phyloP scores from a whole-genome alignment of 192 early-diverging fungal genomes.

The Backusella mclennaniae region DNA sequence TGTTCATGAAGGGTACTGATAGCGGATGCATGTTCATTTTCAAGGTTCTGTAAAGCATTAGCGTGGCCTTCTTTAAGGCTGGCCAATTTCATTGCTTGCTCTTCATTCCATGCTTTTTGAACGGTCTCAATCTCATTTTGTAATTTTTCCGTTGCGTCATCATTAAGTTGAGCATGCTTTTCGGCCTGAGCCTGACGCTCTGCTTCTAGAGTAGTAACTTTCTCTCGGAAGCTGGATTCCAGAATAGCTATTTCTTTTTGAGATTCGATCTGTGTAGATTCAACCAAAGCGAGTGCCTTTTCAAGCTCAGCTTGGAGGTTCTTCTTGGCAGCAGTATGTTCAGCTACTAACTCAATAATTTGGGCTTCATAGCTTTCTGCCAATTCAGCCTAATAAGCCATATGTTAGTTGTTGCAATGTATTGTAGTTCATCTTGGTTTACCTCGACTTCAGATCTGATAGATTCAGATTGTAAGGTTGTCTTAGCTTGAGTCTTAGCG shows the following conservation, averaged over 20 bases:
- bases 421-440: background rate
- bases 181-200: background rate
- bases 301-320: background rate
- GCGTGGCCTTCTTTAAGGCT: background rate
- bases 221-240: background rate
- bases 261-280: background rate
- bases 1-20: background rate
- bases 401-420: background rate
- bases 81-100: background rate
- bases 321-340: slow-evolving; percentile 10
- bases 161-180: background rate
- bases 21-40: slow-evolving; percentile 2
- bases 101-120: slow-evolving; percentile 11
- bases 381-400: slow-evolving; percentile 2
- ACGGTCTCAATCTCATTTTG: slow-evolving; percentile 15
- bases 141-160: slow-evolving; percentile 7
- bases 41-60: background rate
- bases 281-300: background rate
- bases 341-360: slow-evolving; percentile 4
- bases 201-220: background rate
- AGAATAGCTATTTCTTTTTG: background rate
- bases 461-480: slow-evolving; percentile 2
- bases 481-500: background rate
- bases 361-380: slow-evolving; percentile 17
- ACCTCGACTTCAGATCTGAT: slow-evolving; percentile 12